Base-by-base conservation (phyloP, 2,329 filamentous ascomycete species). In the Neonectria ditissima region DNA sequence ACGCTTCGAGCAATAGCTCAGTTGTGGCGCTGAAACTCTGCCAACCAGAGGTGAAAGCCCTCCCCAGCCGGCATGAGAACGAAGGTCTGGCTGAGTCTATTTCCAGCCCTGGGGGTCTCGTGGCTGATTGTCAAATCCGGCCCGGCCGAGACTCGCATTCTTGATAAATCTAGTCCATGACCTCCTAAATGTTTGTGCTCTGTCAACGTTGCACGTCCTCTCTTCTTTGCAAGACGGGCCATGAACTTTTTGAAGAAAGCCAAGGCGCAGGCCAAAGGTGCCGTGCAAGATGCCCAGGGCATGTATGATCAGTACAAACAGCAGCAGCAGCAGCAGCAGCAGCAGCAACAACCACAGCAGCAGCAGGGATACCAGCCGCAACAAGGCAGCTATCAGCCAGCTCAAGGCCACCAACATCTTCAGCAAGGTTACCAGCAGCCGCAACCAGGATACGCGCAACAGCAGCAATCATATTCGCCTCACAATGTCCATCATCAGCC, bases 231-330 rank as follows among this genome's bases (percentile, higher is more conserved):
- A 4, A 34, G 5, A 3, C 14, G 14, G 34, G 28, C 26, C 18
- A 62, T 56, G 59, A 37, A 62, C 14, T 52, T 62, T 20, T 39
- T 62, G 32, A 62, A 62, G 16, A 62, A 56, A 28, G 59, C 59
- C 13, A 56, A 56, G 24, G 56, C 44, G 24, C 59, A 62, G 47
- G 59, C 48, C 18, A 56, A 62, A 16, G 59, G 52, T 30, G 52
- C 52, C 4, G 59, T 62, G 7, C 59, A 62, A 22, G 59, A 62
- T 10, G 59, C 59, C 2, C 59, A 62, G n/a, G 59, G 59, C 28
- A 18, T 62, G 34, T 56, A 56, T 32, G 54, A 34, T 28, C 45
- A 39, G 20, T 62, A 56, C 37, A 62, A 24, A 18, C 52, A 55
- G 26, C 39, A 62, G 26, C 53, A 57, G 14, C 52, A 62, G 52